These are phyloP conservation scores for Mortierella sp. DNA, from an alignment of 371 early-diverging fungal species.

Conservation along the genomic window DNA sequence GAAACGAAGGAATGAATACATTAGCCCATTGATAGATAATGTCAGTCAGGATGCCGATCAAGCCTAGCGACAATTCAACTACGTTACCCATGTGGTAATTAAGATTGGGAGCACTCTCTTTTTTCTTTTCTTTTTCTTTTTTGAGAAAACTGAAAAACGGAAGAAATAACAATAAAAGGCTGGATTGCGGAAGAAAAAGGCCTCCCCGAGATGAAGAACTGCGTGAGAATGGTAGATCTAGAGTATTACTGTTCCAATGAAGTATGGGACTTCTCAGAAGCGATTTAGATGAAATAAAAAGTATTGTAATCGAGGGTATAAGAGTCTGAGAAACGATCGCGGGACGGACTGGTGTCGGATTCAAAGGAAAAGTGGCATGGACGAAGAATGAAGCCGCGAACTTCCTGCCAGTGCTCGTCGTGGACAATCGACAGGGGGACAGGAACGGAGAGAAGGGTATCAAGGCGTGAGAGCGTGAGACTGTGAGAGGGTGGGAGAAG, in stretches of 20 bases:
- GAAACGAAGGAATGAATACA: neutral
- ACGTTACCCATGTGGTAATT: slow-evolving; percentile 4
- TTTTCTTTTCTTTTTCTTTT: neutral
- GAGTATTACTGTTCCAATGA: neutral
- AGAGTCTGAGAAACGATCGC: neutral
- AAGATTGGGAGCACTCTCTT: neutral
- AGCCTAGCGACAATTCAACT: neutral
- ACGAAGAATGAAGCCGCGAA: neutral
- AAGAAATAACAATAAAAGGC: neutral
- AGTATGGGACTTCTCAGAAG: neutral
- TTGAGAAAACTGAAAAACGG: neutral
- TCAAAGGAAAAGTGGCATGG: neutral
- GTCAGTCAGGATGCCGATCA: neutral
- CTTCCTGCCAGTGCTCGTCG: neutral
- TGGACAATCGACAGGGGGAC: neutral
- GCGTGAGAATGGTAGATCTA: neutral
- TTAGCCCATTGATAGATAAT: neutral
- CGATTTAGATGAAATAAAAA: neutral
- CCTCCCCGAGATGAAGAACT: neutral
- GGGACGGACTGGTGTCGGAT: neutral
- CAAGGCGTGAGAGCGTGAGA: neutral
- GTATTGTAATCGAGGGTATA: neutral
- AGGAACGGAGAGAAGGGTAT: slow-evolving; percentile 2
- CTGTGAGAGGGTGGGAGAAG: neutral
- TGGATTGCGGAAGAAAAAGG: neutral